Evolutionary conservation across 2,329 filamentous ascomycete species (phyloP).

Genomic region (Colletotrichum aenigma): DNA sequence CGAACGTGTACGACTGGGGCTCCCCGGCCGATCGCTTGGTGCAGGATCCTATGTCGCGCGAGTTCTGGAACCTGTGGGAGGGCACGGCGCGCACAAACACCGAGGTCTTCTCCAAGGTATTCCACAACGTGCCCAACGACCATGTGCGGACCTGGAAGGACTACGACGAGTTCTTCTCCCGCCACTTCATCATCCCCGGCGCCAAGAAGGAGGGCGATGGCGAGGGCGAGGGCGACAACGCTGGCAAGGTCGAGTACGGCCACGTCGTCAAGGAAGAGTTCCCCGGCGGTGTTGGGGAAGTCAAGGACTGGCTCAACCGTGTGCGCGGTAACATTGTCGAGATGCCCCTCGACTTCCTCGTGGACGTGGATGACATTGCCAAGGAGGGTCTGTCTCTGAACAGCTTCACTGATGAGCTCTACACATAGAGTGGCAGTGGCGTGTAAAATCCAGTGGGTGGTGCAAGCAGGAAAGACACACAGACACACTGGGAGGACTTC

Average conservation of each 20-base stretch:
- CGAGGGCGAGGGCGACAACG: constrained; percentile 31
- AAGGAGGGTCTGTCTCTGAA: constrained; percentile 79
- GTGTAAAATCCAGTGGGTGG: background rate
- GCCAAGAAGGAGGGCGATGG: constrained; percentile 40
- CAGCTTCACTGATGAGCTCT: constrained; percentile 72
- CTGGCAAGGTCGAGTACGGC: constrained; percentile 77
- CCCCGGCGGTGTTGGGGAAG: constrained; percentile 70
- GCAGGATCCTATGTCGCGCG: constrained; percentile 71
- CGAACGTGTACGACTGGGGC: constrained; percentile 77
- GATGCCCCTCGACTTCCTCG: constrained; percentile 90
- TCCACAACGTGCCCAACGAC: constrained; percentile 79
- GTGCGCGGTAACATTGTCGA: constrained; percentile 78
- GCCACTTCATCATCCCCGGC: constrained; percentile 66
- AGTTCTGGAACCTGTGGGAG: constrained; percentile 76
- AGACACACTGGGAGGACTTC: background rate
- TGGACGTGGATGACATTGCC: constrained; percentile 82
- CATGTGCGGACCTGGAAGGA: constrained; percentile 72
- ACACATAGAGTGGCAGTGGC: constrained; percentile 52
- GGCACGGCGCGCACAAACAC: constrained; percentile 78
- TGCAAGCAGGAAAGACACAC: background rate
- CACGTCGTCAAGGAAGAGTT: constrained; percentile 87
- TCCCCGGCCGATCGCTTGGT: constrained; percentile 72
- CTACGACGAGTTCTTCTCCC: constrained; percentile 73
- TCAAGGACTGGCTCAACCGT: constrained; percentile 71
- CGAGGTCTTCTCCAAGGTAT: constrained; percentile 78